Evolutionary conservation across 306 rosid species (phyloP), one percentile per base, ranked within the genome.

Genomic region (Sechiopsis laciniata): DNA sequence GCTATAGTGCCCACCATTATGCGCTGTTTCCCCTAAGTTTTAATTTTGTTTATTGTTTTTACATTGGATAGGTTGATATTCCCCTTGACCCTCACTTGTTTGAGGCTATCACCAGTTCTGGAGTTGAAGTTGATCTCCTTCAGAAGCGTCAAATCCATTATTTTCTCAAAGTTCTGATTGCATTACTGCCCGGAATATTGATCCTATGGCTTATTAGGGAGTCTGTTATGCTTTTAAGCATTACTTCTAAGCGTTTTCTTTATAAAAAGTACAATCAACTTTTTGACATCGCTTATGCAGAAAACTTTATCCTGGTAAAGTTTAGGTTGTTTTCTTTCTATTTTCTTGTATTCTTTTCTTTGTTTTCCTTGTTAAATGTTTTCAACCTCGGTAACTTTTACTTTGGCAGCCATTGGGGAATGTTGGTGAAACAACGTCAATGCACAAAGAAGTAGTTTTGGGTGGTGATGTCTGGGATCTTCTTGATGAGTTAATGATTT

Each of bases 391-490:
- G 67, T 72, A 64, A 74, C 14, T 57, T 61, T n/a, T 67, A 71
- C 60, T 75, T 57, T 35, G 82, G 59, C 90, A 94, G 99, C 97
- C 97, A 48, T 83, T 91, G 61, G 91, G 97, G 80, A 88, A 87
- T 78, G 92, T 79, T 19, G 90, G 99, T 77, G 90, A 86, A 74
- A 85, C 91, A 56, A 87, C 88, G 76, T 89, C 97, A 22, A 91
- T 94, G 97, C 77, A 81, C 76, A 94, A 94, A 79, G 99, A 94
- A 75, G 96, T 94, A 60, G 95, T 94, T 63, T 80, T 94, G 74
- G 99, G 99, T 55, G 99, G 97, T 78, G 99, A 94, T 75, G 97
- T 91, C 63, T 94, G 99, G 99, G 96, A 91, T 78, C 96, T 94
- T 82, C 99, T 94, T 55, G 96, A 94, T 32, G 99, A 94, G 84